These are phyloP conservation scores for Penicillium psychrofluorescens DNA, from an alignment of 495 filamentous ascomycete species.

Conservation along the genomic window DNA sequence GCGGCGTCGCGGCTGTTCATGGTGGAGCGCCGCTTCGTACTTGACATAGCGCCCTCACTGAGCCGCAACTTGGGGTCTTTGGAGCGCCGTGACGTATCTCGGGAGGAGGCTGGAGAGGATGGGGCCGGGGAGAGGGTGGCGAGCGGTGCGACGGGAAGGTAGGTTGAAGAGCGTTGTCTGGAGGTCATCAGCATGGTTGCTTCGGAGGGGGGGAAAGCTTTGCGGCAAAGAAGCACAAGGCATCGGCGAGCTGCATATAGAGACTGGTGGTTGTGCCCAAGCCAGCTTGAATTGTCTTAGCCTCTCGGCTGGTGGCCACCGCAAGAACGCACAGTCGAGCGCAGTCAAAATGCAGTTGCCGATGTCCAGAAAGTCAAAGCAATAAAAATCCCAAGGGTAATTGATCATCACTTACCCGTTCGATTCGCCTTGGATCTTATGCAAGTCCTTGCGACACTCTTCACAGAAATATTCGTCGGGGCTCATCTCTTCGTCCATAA, in stretches of 20 bases:
- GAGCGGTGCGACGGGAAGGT: constrained; percentile 53
- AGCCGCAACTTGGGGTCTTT: constrained; percentile 41
- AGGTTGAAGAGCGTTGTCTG: constrained; percentile 61
- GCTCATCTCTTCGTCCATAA: constrained; percentile 84
- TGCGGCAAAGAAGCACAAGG: not conserved
- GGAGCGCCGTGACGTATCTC: constrained; percentile 38
- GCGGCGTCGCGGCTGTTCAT: constrained; percentile 97
- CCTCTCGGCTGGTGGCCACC: constrained; percentile 2
- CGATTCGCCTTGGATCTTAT: constrained; percentile 67
- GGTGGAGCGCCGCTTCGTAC: constrained; percentile 78
- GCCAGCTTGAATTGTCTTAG: not conserved
- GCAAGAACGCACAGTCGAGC: not conserved
- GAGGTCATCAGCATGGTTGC: constrained; percentile 19
- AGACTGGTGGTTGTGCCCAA: not conserved
- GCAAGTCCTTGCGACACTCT: constrained; percentile 82
- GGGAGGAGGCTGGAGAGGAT: constrained; percentile 37
- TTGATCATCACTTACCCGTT: constrained; percentile 68
- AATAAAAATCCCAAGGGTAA: not conserved
- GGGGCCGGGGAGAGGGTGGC: constrained; percentile 32
- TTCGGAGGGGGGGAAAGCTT: not conserved
- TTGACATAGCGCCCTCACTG: constrained; percentile 33
- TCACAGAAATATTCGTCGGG: constrained; percentile 99
- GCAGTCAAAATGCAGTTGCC: constrained; percentile 10
- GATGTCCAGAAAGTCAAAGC: constrained; percentile 2
- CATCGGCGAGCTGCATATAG: not conserved